Base-by-base conservation (phyloP, 2,329 filamentous ascomycete species). In the Microascus cirrosus region DNA sequence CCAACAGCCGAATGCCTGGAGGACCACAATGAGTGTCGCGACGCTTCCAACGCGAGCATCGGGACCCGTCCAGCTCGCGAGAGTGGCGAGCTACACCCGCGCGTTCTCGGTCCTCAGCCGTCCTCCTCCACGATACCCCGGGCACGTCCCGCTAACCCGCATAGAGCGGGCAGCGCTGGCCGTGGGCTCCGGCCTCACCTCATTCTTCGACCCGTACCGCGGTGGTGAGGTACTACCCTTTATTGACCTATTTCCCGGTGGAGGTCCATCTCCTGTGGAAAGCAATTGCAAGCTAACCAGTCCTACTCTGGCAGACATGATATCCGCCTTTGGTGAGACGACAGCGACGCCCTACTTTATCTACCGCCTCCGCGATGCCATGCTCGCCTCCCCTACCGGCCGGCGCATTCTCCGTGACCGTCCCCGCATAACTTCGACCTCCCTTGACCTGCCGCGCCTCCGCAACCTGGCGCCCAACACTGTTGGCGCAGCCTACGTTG, bases 291-390 rank as follows among this genome's bases (percentile, higher is more conserved):
- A n/a, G 25, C 22, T 35, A 39, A 59, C 57, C 12, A 24, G 18
- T n/a, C 13, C 20, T 51, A 50, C 18, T 18, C 1, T 35, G 15
- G 15, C 66, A 90, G 94, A 99, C 75, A 84, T 99, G 63, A 95
- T 99, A 65, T 94, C 94, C 36, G 83, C 90, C 36, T 83, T 95
- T n/a, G 93, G 92, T 68, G 94, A 99, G 77, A 86, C 92, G 32
- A 97, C 94, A 2, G 90, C 92, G 24, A 90, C 92, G 11, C 94
- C 94, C 13, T 96, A 91, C 79, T 96, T 97, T 76, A 92, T 96
- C 72, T 84, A 89, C 73, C 89, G 90, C 59, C 89, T 99, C 22
- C 91, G 90, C 63, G 83, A 93, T 69, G 89, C 87, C 62, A 99
- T 99, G 94, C 89, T 99, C 58, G 76, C 83, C 32, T 78, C 85